A percentile compares a stretch with the other conserved stretches of the same genome.
These are phyloP conservation scores for Leptomonas pyrrhocoris DNA, from an alignment of 208 protist genomes.

Conservation along the genomic window DNA sequence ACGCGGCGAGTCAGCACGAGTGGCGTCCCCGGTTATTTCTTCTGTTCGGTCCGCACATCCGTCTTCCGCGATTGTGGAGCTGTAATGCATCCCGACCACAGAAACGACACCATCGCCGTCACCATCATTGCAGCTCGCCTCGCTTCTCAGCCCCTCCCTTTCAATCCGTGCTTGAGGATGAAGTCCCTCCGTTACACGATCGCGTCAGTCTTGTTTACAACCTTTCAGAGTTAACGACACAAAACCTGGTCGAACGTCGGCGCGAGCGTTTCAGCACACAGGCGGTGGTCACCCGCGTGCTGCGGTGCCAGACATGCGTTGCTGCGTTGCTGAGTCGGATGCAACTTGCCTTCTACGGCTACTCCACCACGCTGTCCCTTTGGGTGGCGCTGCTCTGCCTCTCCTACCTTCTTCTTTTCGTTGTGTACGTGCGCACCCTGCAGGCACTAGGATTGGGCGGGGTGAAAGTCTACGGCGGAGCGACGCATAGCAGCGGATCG, in stretches of 20 bases:
- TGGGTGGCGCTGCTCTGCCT: slow-evolving; percentile 25
- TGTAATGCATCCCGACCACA: background rate
- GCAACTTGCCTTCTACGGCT: slow-evolving; percentile 42
- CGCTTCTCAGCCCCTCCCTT: background rate
- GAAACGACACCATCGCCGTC: background rate
- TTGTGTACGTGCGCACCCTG: slow-evolving; percentile 22
- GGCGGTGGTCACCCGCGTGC: slow-evolving; percentile 45
- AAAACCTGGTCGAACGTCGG: slow-evolving; percentile 42
- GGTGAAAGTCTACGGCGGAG: background rate
- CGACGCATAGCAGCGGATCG: background rate
- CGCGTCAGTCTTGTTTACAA: slow-evolving; percentile 48
- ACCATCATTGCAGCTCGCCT: slow-evolving; percentile 1
- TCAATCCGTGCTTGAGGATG: background rate
- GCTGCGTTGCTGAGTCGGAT: slow-evolving; percentile 47
- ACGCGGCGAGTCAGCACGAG: background rate
- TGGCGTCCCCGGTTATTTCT: slow-evolving; percentile 12
- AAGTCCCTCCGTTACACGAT: slow-evolving; percentile 29
- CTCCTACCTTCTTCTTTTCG: slow-evolving; percentile 22
- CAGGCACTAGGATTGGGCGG: background rate
- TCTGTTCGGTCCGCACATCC: slow-evolving; percentile 11
- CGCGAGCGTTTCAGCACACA: slow-evolving; percentile 43
- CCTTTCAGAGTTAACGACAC: slow-evolving; percentile 44
- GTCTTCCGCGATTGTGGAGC: background rate
- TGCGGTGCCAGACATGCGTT: slow-evolving; percentile 46
- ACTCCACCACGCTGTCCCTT: slow-evolving; percentile 59